Evolutionary conservation across 371 early-diverging fungal genomes (phyloP), one percentile per base, ranked within the genome.

Genomic region (Circinella umbellata): DNA sequence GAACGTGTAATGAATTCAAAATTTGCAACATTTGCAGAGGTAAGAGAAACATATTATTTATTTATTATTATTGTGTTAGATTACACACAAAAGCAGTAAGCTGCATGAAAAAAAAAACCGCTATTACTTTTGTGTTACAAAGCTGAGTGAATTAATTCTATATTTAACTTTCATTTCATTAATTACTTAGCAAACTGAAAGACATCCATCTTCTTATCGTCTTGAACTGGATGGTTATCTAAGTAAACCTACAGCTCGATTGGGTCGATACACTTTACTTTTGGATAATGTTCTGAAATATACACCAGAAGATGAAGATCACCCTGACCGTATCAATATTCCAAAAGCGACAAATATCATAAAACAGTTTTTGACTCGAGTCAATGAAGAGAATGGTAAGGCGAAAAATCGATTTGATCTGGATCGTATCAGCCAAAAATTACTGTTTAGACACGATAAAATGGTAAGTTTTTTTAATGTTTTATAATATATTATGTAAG

Each of bases 211-310:
- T 66, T 89, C 92, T 61, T 80, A 91, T 36, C 94, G 93, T 68
- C 77, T 96, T n/a, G 91, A 90, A 64, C 72, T 93, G 34, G 89
- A 92, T 73, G 90, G 90, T 47, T 97, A 95, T 74, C 78, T 97
- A 64, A 90, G 90, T 1, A 84, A 81, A 20, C 98, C 98, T 14
- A 94, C 95, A 0, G 92, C 96, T 8, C 90, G 97, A 13, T 74
- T 97, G 46, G 96, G 93, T 14, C 88, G 96, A 53, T 98, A 97
- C 71, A 92, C 93, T 2, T 81, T 98, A 49, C 75, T 98, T n/a
- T 86, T 98, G n/a, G 89, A 90, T 66, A 92, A 91, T n/a, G 90
- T 96, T 49, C 78, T 95, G 20, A 94, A 96, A 75, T 83, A 91
- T 68, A 94, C 96, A 14, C 91, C 93, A 4, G 86, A 86, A 4